Percentiles rank a stretch among this genome's conserved stretches.
Evolutionary conservation across 371 early-diverging fungal species (phyloP).

Genomic region (Catenaria anguillulae): DNA sequence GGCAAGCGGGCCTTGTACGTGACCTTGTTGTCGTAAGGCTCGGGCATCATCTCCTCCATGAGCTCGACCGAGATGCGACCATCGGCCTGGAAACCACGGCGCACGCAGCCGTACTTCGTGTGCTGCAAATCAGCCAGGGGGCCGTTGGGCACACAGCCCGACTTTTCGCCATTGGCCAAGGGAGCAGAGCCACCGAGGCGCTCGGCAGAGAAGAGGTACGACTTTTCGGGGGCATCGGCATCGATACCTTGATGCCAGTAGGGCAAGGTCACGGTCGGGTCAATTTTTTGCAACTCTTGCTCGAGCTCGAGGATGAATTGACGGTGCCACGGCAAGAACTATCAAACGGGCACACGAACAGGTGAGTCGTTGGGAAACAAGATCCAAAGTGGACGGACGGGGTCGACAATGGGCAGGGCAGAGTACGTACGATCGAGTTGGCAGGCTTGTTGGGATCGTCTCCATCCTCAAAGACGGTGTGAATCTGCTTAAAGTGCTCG

Average conservation of each 20-base stretch:
- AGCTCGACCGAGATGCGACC: background rate
- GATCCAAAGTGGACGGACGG: too few relatives aligned
- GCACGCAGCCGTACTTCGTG: background rate
- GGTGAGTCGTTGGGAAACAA: too few relatives aligned
- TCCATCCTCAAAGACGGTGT: too few relatives aligned
- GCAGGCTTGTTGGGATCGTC: too few relatives aligned
- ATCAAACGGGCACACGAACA: too few relatives aligned
- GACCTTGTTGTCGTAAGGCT: background rate
- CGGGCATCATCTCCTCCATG: background rate
- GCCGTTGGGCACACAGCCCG: background rate
- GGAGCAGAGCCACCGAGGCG: background rate
- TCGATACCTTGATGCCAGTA: conserved; percentile 7
- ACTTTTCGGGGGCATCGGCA: background rate
- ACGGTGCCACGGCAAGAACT: conserved; percentile 30
- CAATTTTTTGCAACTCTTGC: conserved; percentile 13
- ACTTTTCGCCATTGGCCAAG: background rate
- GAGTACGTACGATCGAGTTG: too few relatives aligned
- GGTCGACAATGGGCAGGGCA: too few relatives aligned
- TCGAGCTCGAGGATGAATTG: conserved; percentile 19
- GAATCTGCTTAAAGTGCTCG: background rate
- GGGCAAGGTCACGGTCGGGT: conserved; percentile 12
- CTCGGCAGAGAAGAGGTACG: background rate
- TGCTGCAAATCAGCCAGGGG: background rate
- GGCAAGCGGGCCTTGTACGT: background rate
- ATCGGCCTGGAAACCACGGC: background rate